Percentiles rank a stretch among this genome's conserved stretches.
These are phyloP conservation scores for Phellopilus nigrolimitatus DNA, from an alignment of 1,284 basidiomycete species.

Conservation along the genomic window DNA sequence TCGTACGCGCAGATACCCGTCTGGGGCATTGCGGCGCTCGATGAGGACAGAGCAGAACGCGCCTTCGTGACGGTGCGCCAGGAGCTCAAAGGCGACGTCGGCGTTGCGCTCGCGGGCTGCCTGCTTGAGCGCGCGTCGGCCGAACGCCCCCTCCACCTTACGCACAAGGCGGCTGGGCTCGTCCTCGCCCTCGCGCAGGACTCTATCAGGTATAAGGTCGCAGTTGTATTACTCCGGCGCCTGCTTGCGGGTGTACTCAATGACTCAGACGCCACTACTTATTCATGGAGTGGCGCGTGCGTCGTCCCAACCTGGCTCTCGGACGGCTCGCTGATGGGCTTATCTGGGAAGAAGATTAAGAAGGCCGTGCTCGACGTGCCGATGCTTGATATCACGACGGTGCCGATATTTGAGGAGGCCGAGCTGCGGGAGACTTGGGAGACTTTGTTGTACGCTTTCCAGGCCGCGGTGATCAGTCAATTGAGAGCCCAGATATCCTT, in stretches of 20 bases:
- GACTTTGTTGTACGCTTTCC: constrained; percentile 3
- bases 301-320: constrained; percentile 10
- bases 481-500: not conserved
- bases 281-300: constrained; percentile 3
- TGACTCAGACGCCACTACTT: not conserved
- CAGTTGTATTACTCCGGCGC: not conserved
- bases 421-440: constrained; percentile 9
- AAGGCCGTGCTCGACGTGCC: not conserved
- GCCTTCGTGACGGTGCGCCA: constrained; percentile 5
- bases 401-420: constrained; percentile 2
- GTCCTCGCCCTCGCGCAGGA: not conserved
- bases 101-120: not conserved
- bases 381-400: not conserved
- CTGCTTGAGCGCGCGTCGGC: not conserved
- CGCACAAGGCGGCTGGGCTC: not conserved
- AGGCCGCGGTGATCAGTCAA: not conserved
- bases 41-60: constrained; percentile 1
- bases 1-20: constrained; percentile 2
- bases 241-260: constrained; percentile 6
- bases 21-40: not conserved
- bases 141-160: not conserved
- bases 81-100: constrained; percentile 9
- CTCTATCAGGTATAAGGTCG: not conserved
- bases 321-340: not conserved
- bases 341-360: not conserved